phyloP scores from a whole-genome alignment of 2,329 filamentous ascomycete genomes.

The Talaromyces sp. region DNA sequence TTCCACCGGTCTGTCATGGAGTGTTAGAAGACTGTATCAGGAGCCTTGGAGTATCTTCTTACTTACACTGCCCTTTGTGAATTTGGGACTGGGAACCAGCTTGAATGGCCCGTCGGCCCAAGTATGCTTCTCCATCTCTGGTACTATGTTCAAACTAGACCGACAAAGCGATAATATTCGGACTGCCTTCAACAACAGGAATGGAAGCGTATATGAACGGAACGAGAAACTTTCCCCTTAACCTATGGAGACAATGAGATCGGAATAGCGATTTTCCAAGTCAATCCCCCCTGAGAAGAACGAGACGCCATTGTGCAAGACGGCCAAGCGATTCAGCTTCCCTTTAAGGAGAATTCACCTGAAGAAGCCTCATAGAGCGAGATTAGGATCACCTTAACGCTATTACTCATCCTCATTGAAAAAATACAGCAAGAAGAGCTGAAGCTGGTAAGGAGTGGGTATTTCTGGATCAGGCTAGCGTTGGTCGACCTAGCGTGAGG shows the following conservation, averaged over 20 bases:
- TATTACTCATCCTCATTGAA: background rate
- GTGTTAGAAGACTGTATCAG: background rate
- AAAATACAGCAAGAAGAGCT: background rate
- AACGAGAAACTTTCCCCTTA: background rate
- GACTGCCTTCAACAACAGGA: background rate
- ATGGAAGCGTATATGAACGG: background rate
- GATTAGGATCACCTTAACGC: background rate
- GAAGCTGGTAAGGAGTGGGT: background rate
- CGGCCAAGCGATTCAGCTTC: background rate
- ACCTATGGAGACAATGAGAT: background rate
- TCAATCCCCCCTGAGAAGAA: background rate
- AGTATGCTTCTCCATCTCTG: background rate
- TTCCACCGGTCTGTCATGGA: background rate
- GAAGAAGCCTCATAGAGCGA: background rate
- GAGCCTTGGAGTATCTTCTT: background rate
- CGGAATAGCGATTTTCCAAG: background rate
- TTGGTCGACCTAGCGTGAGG: background rate
- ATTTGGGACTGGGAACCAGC: background rate
- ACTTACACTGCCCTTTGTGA: slow-evolving; percentile 4
- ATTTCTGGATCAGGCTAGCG: background rate
- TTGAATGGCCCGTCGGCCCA: slow-evolving; percentile 1
- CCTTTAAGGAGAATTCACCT: background rate
- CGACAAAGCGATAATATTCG: background rate
- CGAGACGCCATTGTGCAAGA: background rate
- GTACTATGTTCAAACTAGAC: background rate